Base-by-base conservation (phyloP, 129 eudicot genomes). In the Tagetes patula region DNA sequence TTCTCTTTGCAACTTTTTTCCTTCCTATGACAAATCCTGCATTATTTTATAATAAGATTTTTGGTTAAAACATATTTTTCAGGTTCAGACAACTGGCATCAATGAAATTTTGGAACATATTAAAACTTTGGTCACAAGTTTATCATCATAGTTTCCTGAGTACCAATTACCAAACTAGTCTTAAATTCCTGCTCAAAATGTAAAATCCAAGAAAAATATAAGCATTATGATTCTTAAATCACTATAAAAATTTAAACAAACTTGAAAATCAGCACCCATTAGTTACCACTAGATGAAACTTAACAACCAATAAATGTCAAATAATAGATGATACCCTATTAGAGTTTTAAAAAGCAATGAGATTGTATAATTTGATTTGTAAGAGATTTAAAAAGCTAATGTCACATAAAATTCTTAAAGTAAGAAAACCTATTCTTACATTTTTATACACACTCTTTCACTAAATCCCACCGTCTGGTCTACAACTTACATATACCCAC, bases 1-100 rank as follows among this genome's bases (percentile, higher is more conserved):
- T 83, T 65, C 84, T 73, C 80, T 83, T 75, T 6, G 62, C 79
- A 14, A 69, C 8, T 30, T 72, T 72, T 64, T 85, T 85, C 94
- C 67, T 95, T 66, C 97, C 97, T 52, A 95, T 72, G 33, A 95
- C 79, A 78, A 82, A 88, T 11, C 99, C 98, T 94, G 84, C 50
- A 65, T 36, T 10, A 46, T 27, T 27, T 55, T 12, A 67, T 27
- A 42, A 67, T 27, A 42, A 72, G 33, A 49, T 32, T 9, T 9
- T 45, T 8, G 41, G 74, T 9, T 42, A 63, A n/a, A 40, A 58
- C 76, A 64, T n/a, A 20, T 45, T 53, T 55, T 31, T 50, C 45
- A 53, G 48, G 20, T 4, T 8, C 45, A 45, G 10, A 32, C 41
- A 11, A 31, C 7, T 61, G 27, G 27, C 27, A 20, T 20, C 27